Evolutionary conservation across 352 stramenopile genomes (phyloP).

Genomic region (Halophytophthora polymorphica): DNA sequence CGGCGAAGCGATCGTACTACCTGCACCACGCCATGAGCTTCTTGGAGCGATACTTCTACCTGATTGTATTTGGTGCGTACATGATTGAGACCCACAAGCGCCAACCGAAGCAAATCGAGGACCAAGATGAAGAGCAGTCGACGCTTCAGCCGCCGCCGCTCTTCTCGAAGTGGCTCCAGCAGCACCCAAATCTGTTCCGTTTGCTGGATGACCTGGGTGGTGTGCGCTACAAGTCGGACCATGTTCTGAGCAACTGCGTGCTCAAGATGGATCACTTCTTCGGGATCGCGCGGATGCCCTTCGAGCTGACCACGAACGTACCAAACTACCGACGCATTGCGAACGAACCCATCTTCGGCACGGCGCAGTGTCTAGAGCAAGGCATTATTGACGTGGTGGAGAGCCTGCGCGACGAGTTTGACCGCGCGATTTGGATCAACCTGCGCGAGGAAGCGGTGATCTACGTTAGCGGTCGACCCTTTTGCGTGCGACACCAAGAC

Average conservation of each 20-base stretch:
- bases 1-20: slow-evolving; percentile 76
- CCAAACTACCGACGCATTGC: slow-evolving; percentile 85
- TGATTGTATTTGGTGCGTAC: slow-evolving; percentile 86
- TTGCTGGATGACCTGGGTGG: slow-evolving; percentile 73
- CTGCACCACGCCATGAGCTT: slow-evolving; percentile 85
- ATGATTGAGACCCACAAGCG: slow-evolving; percentile 41
- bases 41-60: slow-evolving; percentile 85
- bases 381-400: slow-evolving; percentile 69
- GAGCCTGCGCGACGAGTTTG: slow-evolving; percentile 50
- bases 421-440: slow-evolving; percentile 88
- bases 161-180: slow-evolving; percentile 83
- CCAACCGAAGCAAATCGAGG: slow-evolving; percentile 3
- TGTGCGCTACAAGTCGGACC: slow-evolving; percentile 80
- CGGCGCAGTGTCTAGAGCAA: slow-evolving; percentile 71
- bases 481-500: slow-evolving; percentile 77
- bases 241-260: slow-evolving; percentile 76
- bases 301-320: slow-evolving; percentile 61
- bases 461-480: slow-evolving; percentile 85
- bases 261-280: slow-evolving; percentile 91
- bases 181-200: slow-evolving; percentile 68
- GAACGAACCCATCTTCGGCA: slow-evolving; percentile 83
- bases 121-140: slow-evolving; percentile 18
- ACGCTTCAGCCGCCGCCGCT: slow-evolving; percentile 26
- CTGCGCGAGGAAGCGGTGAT: slow-evolving; percentile 89
- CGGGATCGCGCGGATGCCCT: slow-evolving; percentile 64